Conservation (phyloP, 2,329 filamentous ascomycete genomes). For the Didymella exigua region DNA sequence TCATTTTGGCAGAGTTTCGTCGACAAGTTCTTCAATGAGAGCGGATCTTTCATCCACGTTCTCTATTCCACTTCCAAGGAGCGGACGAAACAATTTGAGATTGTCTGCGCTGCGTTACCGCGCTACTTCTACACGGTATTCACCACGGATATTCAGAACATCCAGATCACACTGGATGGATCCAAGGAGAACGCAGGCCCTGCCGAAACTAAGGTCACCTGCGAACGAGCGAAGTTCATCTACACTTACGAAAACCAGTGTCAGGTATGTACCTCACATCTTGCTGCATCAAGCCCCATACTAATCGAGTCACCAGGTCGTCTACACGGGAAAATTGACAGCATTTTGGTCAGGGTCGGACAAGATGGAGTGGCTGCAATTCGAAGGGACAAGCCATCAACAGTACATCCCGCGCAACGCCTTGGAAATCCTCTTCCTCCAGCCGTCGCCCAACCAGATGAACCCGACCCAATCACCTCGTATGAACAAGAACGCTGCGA, state of each 20-base stretch:
- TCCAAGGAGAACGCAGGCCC: constrained; percentile 62
- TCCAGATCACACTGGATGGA: constrained; percentile 84
- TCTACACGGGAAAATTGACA: constrained; percentile 76
- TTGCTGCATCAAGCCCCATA: background rate
- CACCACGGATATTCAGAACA: constrained; percentile 77
- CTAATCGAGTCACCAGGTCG: constrained; percentile 60
- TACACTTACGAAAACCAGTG: constrained; percentile 88
- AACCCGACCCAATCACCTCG: constrained; percentile 63
- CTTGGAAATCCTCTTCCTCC: constrained; percentile 53
- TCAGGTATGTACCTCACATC: constrained; percentile 64
- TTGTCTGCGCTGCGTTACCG: constrained; percentile 78
- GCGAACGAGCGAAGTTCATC: constrained; percentile 76
- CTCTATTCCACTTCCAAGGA: constrained; percentile 62
- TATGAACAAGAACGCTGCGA: constrained; percentile 61
- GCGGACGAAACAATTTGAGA: constrained; percentile 81
- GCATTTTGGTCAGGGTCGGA: constrained; percentile 78
- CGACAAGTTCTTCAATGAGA: constrained; percentile 76
- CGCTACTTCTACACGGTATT: constrained; percentile 92
- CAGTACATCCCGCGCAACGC: constrained; percentile 79
- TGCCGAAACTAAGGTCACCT: constrained; percentile 75
- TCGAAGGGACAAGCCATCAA: constrained; percentile 75
- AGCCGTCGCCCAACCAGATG: constrained; percentile 53
- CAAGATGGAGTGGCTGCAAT: constrained; percentile 84
- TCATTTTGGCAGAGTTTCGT: constrained; percentile 82
- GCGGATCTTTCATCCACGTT: constrained; percentile 76